A percentile compares a stretch with the other conserved stretches of the same genome.
phyloP scores from a whole-genome alignment of 164 flowering plant species.

The Vitis rotundifolia region DNA sequence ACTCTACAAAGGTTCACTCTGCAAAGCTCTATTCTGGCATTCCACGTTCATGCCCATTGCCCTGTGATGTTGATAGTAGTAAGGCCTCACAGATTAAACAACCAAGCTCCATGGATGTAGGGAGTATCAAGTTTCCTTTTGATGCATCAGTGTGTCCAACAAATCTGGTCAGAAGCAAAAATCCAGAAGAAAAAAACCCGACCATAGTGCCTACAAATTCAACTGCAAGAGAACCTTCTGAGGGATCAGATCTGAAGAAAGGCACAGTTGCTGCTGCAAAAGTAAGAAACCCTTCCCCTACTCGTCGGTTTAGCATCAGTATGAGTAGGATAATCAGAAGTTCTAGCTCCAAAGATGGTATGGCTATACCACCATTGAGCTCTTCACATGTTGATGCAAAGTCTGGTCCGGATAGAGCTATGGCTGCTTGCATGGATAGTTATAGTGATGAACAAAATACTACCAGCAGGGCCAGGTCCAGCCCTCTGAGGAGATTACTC shows the following conservation, averaged over 20 bases:
- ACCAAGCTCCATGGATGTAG: slow-evolving; percentile 7
- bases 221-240: slow-evolving; percentile 9
- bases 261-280: slow-evolving; percentile 20
- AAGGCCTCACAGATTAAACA: slow-evolving; percentile 2
- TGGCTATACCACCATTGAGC: slow-evolving; percentile 6
- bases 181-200: slow-evolving; percentile 13
- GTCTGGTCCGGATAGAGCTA: slow-evolving; percentile 12
- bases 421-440: slow-evolving; percentile 8
- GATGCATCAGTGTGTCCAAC: slow-evolving; percentile 20
- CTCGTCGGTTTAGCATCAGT: slow-evolving; percentile 33
- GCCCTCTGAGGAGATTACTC: slow-evolving; percentile 50
- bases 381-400: slow-evolving; percentile 10
- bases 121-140: slow-evolving; percentile 9
- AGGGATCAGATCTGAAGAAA: slow-evolving; percentile 15
- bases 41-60: slow-evolving; percentile 24
- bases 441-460: slow-evolving; percentile 13
- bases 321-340: slow-evolving; percentile 29
- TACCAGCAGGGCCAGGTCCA: slow-evolving; percentile 31
- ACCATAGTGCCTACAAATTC: background rate
- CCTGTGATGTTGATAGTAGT: slow-evolving; percentile 11
- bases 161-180: slow-evolving; percentile 11
- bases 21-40: slow-evolving; percentile 10
- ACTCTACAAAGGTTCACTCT: background rate
- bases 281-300: slow-evolving; percentile 37
- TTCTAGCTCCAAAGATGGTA: slow-evolving; percentile 20